Conservation (phyloP, 164 flowering plant species). For the Piper betle region DNA sequence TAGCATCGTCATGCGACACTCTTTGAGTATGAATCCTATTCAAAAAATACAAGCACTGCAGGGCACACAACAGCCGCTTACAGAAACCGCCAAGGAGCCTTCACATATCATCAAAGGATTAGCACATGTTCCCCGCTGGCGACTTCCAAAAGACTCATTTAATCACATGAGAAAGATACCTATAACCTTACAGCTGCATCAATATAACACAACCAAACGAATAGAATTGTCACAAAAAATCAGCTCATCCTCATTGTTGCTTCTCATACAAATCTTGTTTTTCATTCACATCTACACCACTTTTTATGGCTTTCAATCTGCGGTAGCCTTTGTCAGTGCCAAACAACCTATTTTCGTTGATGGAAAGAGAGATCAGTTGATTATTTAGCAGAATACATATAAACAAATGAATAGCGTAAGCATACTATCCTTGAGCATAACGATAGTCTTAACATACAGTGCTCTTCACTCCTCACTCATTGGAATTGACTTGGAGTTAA, state of each 20-base stretch:
- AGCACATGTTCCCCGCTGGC: not conserved
- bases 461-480: too few relatives aligned
- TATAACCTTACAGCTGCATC: too few relatives aligned
- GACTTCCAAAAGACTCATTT: not conserved
- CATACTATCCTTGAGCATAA: not conserved
- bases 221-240: not conserved
- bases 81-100: too few relatives aligned
- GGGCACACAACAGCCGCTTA: too few relatives aligned
- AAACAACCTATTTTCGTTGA: slow-evolving; percentile 49
- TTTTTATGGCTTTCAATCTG: slow-evolving; percentile 67
- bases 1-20: too few relatives aligned
- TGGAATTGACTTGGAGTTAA: too few relatives aligned
- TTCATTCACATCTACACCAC: slow-evolving; percentile 19
- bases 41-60: too few relatives aligned
- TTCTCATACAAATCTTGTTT: slow-evolving; percentile 32
- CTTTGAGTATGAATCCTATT: too few relatives aligned
- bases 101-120: too few relatives aligned
- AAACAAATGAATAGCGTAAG: not conserved
- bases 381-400: not conserved
- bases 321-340: slow-evolving; percentile 92
- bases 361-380: not conserved
- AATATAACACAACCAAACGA: not conserved
- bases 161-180: not conserved
- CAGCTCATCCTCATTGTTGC: not conserved
- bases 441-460: too few relatives aligned